phyloP scores from a whole-genome alignment of 2,329 filamentous ascomycete genomes.

The Sphaerulina musiva region DNA sequence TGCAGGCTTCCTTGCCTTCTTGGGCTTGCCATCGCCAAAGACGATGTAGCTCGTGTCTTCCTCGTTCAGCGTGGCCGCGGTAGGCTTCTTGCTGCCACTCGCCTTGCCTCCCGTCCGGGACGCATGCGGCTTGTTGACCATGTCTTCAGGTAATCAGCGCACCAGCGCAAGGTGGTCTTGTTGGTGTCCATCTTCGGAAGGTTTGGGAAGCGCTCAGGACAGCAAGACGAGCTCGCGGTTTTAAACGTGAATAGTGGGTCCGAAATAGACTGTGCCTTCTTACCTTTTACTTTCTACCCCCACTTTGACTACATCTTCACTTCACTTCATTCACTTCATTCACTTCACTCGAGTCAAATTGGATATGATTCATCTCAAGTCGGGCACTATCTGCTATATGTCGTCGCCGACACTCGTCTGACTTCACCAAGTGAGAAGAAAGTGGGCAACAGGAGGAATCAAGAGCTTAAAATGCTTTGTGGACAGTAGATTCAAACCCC shows the following conservation, averaged over 20 bases:
- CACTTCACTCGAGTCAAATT: too few relatives aligned
- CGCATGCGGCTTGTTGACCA: slow-evolving; percentile 47
- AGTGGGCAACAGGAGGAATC: too few relatives aligned
- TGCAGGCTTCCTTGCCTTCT: slow-evolving; percentile 40
- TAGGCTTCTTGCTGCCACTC: slow-evolving; percentile 27
- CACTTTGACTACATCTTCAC: too few relatives aligned
- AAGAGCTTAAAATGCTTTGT: too few relatives aligned
- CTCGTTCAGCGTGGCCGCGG: slow-evolving; percentile 34
- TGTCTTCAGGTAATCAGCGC: slow-evolving; percentile 19
- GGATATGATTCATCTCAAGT: too few relatives aligned
- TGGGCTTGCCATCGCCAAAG: slow-evolving; percentile 40
- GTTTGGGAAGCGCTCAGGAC: not conserved
- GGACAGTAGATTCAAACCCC: too few relatives aligned
- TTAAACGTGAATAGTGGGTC: not conserved
- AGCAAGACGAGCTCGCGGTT: slow-evolving; percentile 1
- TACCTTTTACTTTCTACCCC: too few relatives aligned
- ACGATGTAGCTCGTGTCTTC: slow-evolving; percentile 47
- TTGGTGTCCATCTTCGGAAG: slow-evolving; percentile 10
- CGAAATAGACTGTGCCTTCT: too few relatives aligned
- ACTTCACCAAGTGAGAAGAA: too few relatives aligned
- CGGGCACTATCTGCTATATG: too few relatives aligned
- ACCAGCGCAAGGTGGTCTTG: not conserved
- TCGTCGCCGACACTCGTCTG: too few relatives aligned
- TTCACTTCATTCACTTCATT: too few relatives aligned
- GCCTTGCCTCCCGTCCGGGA: slow-evolving; percentile 40